Conservation (phyloP, 2,329 filamentous ascomycete species). For the Drechslerella stenobrocha region DNA sequence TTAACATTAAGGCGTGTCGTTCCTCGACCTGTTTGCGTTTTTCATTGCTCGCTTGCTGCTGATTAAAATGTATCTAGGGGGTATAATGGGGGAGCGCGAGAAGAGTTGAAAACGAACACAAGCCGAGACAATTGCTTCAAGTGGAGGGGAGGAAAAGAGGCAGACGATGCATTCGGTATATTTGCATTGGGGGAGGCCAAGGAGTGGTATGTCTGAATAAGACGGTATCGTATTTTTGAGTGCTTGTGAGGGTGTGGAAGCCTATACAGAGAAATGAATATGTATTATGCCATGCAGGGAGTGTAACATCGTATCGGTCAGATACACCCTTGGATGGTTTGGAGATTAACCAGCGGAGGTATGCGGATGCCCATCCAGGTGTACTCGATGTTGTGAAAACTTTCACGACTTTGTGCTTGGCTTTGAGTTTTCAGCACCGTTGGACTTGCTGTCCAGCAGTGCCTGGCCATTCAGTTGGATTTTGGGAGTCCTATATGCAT, state of each 20-base stretch:
- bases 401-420: constrained; percentile 13
- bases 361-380: too few relatives aligned
- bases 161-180: too few relatives aligned
- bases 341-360: too few relatives aligned
- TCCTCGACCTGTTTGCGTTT: not conserved
- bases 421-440: constrained; percentile 18
- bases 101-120: not conserved
- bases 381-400: too few relatives aligned
- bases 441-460: constrained; percentile 18
- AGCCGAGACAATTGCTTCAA: not conserved
- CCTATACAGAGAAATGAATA: constrained; percentile 36
- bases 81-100: not conserved
- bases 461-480: constrained; percentile 40
- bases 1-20: constrained; percentile 5
- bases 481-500: constrained; percentile 23
- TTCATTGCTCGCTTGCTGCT: not conserved
- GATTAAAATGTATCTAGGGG: constrained; percentile 4
- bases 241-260: constrained; percentile 34
- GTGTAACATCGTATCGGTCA: too few relatives aligned
- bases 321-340: too few relatives aligned
- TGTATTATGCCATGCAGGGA: too few relatives aligned
- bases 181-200: not conserved
- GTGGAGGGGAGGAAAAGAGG: not conserved
- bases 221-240: constrained; percentile 21
- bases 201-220: not conserved